These are phyloP conservation scores for Scenedesmus sp. DNA, from an alignment of 163 green algal genomes.

Conservation along the genomic window DNA sequence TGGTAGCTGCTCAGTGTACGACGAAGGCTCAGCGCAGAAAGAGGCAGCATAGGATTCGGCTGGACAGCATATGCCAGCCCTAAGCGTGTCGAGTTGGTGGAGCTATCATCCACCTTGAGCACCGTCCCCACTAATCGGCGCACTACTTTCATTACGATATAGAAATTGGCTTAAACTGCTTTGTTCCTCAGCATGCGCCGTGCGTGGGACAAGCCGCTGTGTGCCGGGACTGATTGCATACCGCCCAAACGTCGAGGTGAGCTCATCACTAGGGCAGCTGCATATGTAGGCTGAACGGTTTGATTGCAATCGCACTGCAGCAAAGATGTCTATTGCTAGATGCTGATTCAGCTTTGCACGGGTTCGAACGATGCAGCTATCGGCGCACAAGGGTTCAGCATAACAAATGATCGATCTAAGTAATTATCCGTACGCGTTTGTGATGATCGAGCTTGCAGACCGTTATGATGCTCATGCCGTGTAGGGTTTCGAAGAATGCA, in stretches of 20 bases:
- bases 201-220: neutral
- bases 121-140: neutral
- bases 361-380: no score
- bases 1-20: no score
- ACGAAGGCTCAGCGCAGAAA: neutral
- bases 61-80: neutral
- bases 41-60: neutral
- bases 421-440: no score
- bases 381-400: no score
- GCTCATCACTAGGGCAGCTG: neutral
- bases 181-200: neutral
- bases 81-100: neutral
- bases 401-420: no score
- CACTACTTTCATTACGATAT: neutral
- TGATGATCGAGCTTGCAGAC: neutral
- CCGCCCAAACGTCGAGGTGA: neutral
- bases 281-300: neutral
- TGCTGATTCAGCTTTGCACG: conserved; percentile 1
- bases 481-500: neutral
- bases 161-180: neutral
- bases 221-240: neutral
- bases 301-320: neutral
- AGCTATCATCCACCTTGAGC: neutral
- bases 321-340: neutral
- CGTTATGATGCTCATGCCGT: neutral